Base-by-base conservation (phyloP, 1,139 yeast genomes). In the Candida albicans region DNA sequence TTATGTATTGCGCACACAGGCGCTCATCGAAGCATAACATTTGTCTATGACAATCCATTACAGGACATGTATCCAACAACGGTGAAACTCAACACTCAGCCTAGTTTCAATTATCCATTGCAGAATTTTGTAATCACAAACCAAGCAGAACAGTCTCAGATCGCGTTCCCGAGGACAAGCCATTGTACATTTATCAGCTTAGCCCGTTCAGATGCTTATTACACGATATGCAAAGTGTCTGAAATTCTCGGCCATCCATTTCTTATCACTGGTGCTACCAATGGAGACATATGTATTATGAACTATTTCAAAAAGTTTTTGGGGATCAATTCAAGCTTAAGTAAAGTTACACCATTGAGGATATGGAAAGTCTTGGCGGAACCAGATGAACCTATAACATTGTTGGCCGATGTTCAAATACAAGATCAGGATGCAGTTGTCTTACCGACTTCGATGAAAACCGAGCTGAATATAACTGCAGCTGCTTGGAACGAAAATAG, bases 401-500 rank as follows among this genome's bases (percentile, higher is more conserved):
- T 73, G 10, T 46, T 44, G 12, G 65, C 64, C 0, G 69, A 63
- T 44, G 64, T 57, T 36, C 62, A 54, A 26, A 55, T 57, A 1
- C 58, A 63, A 1, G 57, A 62, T 0, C 50, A 65, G 0, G 79
- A 74, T 28, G 57, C 53, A 15, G 33, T 61, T 0, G 56, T 62
- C 5, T 59, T 55, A 30, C 50, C 68, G 11, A 65, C 69, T 10
- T 61, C 78, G 1, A 77, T 73, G 46, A 85, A 89, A 3, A 70
- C 77, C 9, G 77, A 81, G 11, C 68, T 82, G 3, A 64, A 70
- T 15, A 67, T 87, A 4, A 74, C 84, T 0, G 59, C 80, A 6
- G 46, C 82, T 1, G 75, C 79, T 8, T 87, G 96, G 91, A 80
- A 81, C 54, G 86, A 81, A 44, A 73, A 70, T 40, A 49, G 61